Base-by-base conservation (phyloP, 345 rosid genomes). In the Streptanthus diversifolius region DNA sequence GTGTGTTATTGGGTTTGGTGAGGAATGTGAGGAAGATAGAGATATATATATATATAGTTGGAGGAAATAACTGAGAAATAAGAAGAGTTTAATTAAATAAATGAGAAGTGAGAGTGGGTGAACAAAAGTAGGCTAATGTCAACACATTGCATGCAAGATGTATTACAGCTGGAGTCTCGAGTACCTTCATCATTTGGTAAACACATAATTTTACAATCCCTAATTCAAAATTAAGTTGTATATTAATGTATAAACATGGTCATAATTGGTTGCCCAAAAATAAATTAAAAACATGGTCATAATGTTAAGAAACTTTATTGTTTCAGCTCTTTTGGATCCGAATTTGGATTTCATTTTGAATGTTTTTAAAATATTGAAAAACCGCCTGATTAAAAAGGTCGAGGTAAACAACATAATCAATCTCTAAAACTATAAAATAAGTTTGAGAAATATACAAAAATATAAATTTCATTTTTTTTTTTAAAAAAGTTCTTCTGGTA, bases 41-140 rank as follows among this genome's bases (percentile, higher is more conserved):
- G 24, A 27, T 63, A 68, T 24, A 52, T 24, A 12, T 43, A 68
- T 75, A 75, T 75, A 75, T 60, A 75, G 68, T 52, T 30, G 43
- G 30, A 30, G 56, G 54, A 18, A 15, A n/a, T n/a, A n/a, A n/a
- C 7, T 24, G 45, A 24, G 19, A 2, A 60, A 14, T 13, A 60
- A 63, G 15, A 25, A 32, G 17, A 19, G 35, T 12, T 8, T 5
- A 12, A 18, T 37, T 58, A 33, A 40, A 13, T 41, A 65, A 72
- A 30, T 40, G 71, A 74, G 27, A 60, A 14, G 74, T 66, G 52
- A 43, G 76, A 72, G 78, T 74, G 73, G 78, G 78, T 74, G 68
- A 67, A 59, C 78, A 37, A 66, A 66, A 66, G 67, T 29, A 66
- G 68, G 67, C 73, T 74, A 51, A 74, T 39, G 19, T 66, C 73